These are phyloP conservation scores for Lasiodiplodia citricola DNA, from an alignment of 2,329 filamentous ascomycete species.

Conservation along the genomic window DNA sequence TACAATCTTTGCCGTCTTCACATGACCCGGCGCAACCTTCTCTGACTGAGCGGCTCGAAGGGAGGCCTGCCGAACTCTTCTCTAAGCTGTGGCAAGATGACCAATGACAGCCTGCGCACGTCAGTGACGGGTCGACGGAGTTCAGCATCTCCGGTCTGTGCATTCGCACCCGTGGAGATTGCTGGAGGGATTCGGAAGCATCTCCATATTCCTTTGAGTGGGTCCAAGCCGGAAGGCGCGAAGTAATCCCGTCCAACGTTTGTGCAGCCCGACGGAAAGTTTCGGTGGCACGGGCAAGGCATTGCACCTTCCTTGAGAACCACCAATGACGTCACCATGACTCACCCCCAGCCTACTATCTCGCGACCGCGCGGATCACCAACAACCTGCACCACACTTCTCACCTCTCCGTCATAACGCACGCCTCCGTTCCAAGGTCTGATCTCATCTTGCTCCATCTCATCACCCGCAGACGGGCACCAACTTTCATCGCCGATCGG, in stretches of 20 bases:
- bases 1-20: background rate
- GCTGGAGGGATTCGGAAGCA: background rate
- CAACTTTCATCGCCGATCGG: background rate
- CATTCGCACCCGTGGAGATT: background rate
- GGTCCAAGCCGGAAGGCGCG: background rate
- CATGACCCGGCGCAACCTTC: too few species aligned
- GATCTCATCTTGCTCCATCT: background rate
- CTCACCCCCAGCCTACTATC: background rate
- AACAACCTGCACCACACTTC: background rate
- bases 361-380: background rate
- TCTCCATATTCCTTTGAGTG: background rate
- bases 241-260: background rate
- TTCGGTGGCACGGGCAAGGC: background rate
- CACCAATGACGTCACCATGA: conserved; percentile 4
- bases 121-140: background rate
- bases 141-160: background rate
- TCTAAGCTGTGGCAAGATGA: background rate
- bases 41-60: too few species aligned
- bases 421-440: background rate
- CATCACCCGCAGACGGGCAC: background rate
- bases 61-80: background rate
- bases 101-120: background rate
- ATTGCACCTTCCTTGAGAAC: background rate
- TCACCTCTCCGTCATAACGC: background rate
- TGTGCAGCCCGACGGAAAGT: too few species aligned